Conservation (phyloP, 1,139 yeast genomes). For the Geotrichum carabidarum region DNA sequence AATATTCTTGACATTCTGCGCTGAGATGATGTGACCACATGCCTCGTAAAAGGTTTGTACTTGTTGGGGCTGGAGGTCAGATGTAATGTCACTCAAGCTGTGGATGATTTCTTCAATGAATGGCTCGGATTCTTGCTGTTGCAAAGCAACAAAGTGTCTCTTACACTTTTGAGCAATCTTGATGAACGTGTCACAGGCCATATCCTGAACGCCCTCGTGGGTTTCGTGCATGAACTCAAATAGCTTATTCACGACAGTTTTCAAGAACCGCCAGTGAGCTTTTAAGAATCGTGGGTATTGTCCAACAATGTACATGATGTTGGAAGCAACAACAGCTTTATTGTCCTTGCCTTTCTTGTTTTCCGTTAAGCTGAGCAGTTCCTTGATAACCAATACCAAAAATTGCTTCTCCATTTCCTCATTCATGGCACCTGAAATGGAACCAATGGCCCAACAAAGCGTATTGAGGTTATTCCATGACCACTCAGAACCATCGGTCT, state of each 20-base stretch:
- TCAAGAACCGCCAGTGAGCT: constrained; percentile 96
- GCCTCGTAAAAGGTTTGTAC: constrained; percentile 97
- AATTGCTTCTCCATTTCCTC: constrained; percentile 96
- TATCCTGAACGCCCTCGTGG: constrained; percentile 98
- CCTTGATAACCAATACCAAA: constrained; percentile 87
- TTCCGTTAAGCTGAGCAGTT: constrained; percentile 83
- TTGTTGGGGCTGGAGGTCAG: constrained; percentile 93
- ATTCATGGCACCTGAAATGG: constrained; percentile 97
- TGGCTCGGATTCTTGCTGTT: constrained; percentile 84
- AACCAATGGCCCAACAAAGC: constrained; percentile 98
- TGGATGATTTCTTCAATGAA: constrained; percentile 85
- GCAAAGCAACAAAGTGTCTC: constrained; percentile 86
- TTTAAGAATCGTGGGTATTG: constrained; percentile 95
- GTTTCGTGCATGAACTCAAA: constrained; percentile 99
- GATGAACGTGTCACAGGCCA: constrained; percentile 98
- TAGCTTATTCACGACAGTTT: constrained; percentile 89
- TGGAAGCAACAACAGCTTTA: constrained; percentile 97
- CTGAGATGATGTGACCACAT: constrained; percentile 87
- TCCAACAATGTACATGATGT: constrained; percentile 98
- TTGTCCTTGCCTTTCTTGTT: constrained; percentile 96
- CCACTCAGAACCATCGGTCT: constrained; percentile 96
- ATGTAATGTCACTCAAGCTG: constrained; percentile 78
- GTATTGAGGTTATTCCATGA: constrained; percentile 98
- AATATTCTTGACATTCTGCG: constrained; percentile 59
- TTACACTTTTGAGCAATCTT: constrained; percentile 93